Percentiles rank a stretch among this genome's conserved stretches.
These are phyloP conservation scores for Allomyces javanicus DNA, from an alignment of 192 early-diverging fungal species.

Conservation along the genomic window DNA sequence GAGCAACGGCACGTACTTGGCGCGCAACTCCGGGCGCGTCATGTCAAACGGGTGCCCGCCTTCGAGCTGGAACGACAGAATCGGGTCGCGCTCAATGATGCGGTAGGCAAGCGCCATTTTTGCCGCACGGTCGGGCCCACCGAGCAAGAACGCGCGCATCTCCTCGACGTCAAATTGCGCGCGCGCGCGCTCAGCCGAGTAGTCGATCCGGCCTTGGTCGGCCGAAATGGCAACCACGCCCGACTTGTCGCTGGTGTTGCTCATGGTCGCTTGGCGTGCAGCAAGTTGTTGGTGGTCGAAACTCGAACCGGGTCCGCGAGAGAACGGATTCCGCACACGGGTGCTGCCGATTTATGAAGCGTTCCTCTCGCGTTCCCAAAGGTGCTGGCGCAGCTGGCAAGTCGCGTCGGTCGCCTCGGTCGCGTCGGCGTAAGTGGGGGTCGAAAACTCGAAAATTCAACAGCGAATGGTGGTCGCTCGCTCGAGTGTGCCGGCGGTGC, in stretches of 20 bases:
- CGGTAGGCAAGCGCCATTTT: background rate
- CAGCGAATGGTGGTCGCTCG: no score
- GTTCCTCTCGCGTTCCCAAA: no score
- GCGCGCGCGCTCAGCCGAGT: conserved; percentile 26
- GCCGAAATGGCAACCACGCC: background rate
- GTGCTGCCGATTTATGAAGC: no score
- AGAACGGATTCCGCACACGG: no score
- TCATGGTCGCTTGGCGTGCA: background rate
- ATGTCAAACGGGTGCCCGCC: background rate
- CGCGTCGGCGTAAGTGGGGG: no score
- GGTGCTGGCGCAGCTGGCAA: no score
- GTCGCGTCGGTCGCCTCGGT: no score
- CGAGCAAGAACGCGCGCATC: conserved; percentile 22
- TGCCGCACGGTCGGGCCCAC: conserved; percentile 16
- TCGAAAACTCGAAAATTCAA: no score
- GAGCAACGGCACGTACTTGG: background rate
- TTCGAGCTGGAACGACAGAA: conserved; percentile 1
- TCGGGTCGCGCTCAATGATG: conserved; percentile 7
- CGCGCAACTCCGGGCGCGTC: background rate
- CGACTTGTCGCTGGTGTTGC: background rate
- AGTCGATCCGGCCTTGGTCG: conserved; percentile 9
- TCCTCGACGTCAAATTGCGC: conserved; percentile 28
- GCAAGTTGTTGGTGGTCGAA: no score
- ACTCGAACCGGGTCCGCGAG: no score
- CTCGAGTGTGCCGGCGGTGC: no score